Conservation (phyloP, 2,329 filamentous ascomycete species). For the Xylaria polymorpha region DNA sequence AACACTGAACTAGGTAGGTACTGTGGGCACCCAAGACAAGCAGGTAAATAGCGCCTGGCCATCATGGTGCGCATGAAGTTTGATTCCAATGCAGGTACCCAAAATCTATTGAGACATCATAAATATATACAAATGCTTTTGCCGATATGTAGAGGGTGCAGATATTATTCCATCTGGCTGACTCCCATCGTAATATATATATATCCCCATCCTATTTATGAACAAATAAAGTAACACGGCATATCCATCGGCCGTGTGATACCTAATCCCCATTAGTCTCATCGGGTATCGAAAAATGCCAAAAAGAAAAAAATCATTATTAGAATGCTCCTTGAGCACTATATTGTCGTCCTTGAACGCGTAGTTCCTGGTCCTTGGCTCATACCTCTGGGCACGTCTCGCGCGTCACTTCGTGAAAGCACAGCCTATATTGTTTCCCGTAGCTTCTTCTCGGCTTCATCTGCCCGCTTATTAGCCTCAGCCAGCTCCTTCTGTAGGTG, state of each 20-base stretch:
- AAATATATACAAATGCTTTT: constrained; percentile 24
- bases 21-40: not conserved
- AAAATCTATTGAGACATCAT: not conserved
- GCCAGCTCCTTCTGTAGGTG: constrained; percentile 79
- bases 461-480: constrained; percentile 71
- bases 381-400: not conserved
- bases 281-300: constrained; percentile 14
- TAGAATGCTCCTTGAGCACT: not conserved
- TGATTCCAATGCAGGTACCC: not conserved
- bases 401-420: not conserved
- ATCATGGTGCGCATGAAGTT: not conserved
- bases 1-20: not conserved
- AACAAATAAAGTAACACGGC: not conserved
- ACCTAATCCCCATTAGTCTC: constrained; percentile 7
- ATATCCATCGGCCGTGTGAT: not conserved
- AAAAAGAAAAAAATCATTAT: not conserved
- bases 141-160: not conserved
- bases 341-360: not conserved
- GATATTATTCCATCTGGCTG: constrained; percentile 16
- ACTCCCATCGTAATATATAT: constrained; percentile 1
- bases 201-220: not conserved
- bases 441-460: constrained; percentile 73
- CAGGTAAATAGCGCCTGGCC: constrained; percentile 27
- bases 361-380: not conserved
- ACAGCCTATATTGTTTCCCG: constrained; percentile 35